Conservation (phyloP, 2,329 filamentous ascomycete genomes). For the Claviceps humidiphila region DNA sequence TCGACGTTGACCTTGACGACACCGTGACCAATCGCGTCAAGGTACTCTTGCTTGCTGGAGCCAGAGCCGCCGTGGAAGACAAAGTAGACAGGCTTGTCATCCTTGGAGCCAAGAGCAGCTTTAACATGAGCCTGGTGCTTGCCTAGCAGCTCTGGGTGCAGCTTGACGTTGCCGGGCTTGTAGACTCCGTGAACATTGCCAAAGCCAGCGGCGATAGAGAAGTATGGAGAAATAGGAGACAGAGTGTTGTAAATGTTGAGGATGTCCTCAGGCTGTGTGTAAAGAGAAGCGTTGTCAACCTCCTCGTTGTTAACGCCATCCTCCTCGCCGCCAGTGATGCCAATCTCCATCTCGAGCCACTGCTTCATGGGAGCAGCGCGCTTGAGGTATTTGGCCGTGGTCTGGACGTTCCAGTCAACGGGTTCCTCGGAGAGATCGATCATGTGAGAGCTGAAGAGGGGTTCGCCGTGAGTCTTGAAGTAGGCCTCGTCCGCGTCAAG, state of each 20-base stretch:
- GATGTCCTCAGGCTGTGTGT: constrained; percentile 97
- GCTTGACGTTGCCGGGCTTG: constrained; percentile 93
- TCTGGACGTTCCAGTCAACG: constrained; percentile 81
- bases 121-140: constrained; percentile 94
- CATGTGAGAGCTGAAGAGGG: constrained; percentile 96
- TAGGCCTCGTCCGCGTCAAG: constrained; percentile 85
- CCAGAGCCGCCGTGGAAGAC: constrained; percentile 99
- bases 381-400: constrained; percentile 86
- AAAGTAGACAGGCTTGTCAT: constrained; percentile 92
- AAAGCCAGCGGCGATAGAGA: constrained; percentile 96
- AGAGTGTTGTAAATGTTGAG: constrained; percentile 82
- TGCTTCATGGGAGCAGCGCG: constrained; percentile 93
- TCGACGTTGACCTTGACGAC: constrained; percentile 99
- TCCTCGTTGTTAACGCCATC: constrained; percentile 98
- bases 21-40: constrained; percentile 77
- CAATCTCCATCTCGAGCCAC: constrained; percentile 91
- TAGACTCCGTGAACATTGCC: constrained; percentile 99
- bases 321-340: constrained; percentile 92
- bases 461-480: constrained; percentile 87
- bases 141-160: constrained; percentile 86
- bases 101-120: constrained; percentile 56
- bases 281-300: constrained; percentile 91
- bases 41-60: constrained; percentile 81
- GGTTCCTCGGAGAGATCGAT: constrained; percentile 91
- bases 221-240: constrained; percentile 78